Base-by-base conservation (phyloP, 2,329 filamentous ascomycete genomes). In the Cryphonectria naterciae region DNA sequence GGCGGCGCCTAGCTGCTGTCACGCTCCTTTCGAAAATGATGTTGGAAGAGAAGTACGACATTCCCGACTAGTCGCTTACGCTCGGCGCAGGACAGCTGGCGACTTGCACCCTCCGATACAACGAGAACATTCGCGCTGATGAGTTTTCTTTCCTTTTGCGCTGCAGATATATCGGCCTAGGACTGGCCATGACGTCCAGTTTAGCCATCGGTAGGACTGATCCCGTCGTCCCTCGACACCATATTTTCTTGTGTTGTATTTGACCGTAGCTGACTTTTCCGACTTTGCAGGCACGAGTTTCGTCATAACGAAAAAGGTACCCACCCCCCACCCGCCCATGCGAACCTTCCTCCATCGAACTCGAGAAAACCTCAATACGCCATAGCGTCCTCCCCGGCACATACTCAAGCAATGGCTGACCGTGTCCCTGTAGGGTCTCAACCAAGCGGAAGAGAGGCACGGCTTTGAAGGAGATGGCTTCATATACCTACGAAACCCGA, bases 391-490 rank as follows among this genome's bases (percentile, higher is more conserved):
- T 25, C 8, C 25, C 43, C 52, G 39, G 11, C 52, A 58, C 19
- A 39, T 28, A 2, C 28, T 25, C 65, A 49, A 67, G 37, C 52
- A 10, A 41, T 41, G 28, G 65, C 70, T 72, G 61, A 73, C 63
- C 37, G 15, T 67, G 19, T 65, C 52, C 11, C 60, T 68, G 43
- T 76, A 95, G 92, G 95, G 95, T 75, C 87, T 99, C 76, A 94
- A 95, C 81, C 93, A 97, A 81, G 93, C 94, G 74, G 93, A 93
- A 79, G 92, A 97, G 82, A 89, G 90, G 77, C 95, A 98, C 83
- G 97, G 96, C 64, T 99, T 98, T 79, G 94, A 98, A 80, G 96
- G 97, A 76, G 96, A 98, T 77, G 96, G 96, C 70, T 99, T 93
- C 81, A 91, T 94, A 79, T 99, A 99, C 82, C 83, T 99, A 70